Conservation (phyloP, 2,329 filamentous ascomycete species). For the Cercospora sesami region DNA sequence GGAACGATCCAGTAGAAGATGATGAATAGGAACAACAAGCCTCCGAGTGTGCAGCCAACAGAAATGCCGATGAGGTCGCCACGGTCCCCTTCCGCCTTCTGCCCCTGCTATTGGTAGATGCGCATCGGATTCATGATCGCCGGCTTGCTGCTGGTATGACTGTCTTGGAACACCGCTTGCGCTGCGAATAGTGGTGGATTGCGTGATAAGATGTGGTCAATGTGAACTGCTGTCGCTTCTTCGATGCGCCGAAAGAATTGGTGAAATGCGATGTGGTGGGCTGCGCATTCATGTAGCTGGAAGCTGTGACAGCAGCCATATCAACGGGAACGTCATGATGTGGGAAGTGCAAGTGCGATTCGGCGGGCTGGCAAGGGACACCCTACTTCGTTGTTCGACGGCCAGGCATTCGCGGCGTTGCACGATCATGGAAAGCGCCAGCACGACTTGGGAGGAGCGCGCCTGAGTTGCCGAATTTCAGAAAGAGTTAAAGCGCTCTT, state of each 20-base stretch:
- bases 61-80: background rate
- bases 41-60: background rate
- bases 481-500: background rate
- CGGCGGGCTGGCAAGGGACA: background rate
- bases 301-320: background rate
- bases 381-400: background rate
- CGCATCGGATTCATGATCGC: background rate
- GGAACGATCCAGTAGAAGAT: background rate
- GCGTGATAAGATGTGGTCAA: background rate
- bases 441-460: background rate
- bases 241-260: background rate
- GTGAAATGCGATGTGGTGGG: background rate
- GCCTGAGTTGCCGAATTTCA: background rate
- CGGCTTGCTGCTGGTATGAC: background rate
- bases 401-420: background rate
- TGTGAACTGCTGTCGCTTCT: background rate
- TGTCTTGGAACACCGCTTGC: background rate
- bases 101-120: background rate
- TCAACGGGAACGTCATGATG: background rate
- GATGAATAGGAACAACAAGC: background rate
- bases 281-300: background rate
- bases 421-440: background rate
- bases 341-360: background rate
- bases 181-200: background rate
- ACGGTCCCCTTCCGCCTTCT: background rate